Conservation (phyloP, 305 asterid species). For the Andrographis paniculata region DNA sequence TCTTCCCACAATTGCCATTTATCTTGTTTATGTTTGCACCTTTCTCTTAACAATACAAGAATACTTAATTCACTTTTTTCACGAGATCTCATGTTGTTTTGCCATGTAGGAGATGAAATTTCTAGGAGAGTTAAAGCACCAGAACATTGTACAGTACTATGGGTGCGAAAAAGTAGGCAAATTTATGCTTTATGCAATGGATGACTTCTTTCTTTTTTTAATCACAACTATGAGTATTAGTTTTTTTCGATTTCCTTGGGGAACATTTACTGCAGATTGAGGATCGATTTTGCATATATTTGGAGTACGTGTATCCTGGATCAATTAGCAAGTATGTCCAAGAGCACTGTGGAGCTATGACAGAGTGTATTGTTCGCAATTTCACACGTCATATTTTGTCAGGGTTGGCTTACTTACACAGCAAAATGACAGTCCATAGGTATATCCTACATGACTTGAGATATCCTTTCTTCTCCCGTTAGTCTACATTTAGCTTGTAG, state of each 20-base stretch:
- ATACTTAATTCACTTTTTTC: slow-evolving; percentile 9
- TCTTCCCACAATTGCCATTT: slow-evolving; percentile 12
- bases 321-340: slow-evolving; percentile 58
- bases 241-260: background rate
- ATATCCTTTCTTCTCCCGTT: background rate
- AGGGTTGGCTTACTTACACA: slow-evolving; percentile 82
- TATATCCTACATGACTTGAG: slow-evolving; percentile 8
- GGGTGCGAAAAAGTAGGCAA: slow-evolving; percentile 69
- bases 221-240: slow-evolving; percentile 1
- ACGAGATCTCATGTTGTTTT: slow-evolving; percentile 18
- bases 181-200: slow-evolving; percentile 12
- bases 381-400: slow-evolving; percentile 84
- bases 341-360: slow-evolving; percentile 72
- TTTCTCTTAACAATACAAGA: background rate
- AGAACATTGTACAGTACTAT: slow-evolving; percentile 74
- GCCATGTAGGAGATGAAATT: slow-evolving; percentile 63
- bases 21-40: background rate
- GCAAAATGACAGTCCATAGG: slow-evolving; percentile 80
- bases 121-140: slow-evolving; percentile 66
- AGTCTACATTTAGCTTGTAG: slow-evolving; percentile 5
- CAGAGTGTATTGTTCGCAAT: slow-evolving; percentile 73
- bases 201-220: background rate
- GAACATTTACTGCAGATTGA: slow-evolving; percentile 39
- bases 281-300: slow-evolving; percentile 81
- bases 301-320: slow-evolving; percentile 95